Evolutionary conservation across 495 filamentous ascomycete species (phyloP).

Genomic region (Penicillium flavigenum): DNA sequence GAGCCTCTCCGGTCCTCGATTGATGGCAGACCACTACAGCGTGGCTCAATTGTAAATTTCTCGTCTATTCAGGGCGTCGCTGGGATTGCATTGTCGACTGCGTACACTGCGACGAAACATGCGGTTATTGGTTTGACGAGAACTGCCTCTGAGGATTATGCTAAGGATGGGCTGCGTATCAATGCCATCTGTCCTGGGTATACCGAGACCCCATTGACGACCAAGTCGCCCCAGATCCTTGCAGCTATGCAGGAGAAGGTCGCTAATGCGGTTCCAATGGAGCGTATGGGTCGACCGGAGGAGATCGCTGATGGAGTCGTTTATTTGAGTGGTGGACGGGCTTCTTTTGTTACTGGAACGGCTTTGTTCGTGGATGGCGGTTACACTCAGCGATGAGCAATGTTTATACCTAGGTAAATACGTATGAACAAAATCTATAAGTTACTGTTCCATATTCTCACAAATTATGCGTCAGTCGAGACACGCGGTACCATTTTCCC

Average conservation of each 20-base stretch:
- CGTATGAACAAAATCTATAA: neutral
- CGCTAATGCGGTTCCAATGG: conserved; percentile 40
- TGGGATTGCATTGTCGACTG: conserved; percentile 28
- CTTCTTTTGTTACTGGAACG: conserved; percentile 44
- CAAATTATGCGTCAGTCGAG: neutral
- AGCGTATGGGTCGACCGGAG: conserved; percentile 38
- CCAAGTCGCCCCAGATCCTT: conserved; percentile 28
- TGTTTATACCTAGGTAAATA: no score
- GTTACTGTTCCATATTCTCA: neutral
- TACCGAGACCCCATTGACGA: conserved; percentile 43
- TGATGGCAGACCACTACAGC: conserved; percentile 24
- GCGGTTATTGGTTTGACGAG: conserved; percentile 37
- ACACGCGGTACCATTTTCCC: neutral
- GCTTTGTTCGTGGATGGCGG: conserved; percentile 47
- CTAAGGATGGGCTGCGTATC: conserved; percentile 40
- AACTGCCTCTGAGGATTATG: conserved; percentile 46
- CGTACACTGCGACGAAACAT: conserved; percentile 38
- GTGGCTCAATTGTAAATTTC: conserved; percentile 46
- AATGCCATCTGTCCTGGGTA: conserved; percentile 49
- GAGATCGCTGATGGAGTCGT: conserved; percentile 47
- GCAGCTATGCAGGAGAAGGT: conserved; percentile 26
- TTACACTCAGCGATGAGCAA: conserved; percentile 29
- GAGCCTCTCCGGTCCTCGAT: conserved; percentile 35
- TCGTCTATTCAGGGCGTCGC: conserved; percentile 42
- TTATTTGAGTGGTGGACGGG: conserved; percentile 41